Percentiles rank a stretch among this genome's conserved stretches.
Conservation (phyloP, 1,284 basidiomycete species). For the Puccinia coronata region DNA sequence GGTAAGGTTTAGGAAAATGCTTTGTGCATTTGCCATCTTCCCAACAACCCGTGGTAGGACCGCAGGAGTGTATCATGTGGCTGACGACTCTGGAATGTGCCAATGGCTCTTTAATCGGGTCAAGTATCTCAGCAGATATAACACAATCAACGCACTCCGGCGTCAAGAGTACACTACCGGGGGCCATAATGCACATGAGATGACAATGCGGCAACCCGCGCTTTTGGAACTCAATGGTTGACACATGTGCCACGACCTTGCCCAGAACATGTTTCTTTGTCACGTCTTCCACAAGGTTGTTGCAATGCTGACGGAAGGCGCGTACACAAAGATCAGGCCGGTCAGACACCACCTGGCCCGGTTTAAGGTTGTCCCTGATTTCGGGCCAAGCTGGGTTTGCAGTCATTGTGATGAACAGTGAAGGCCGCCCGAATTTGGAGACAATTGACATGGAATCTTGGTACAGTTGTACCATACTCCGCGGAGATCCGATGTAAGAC, state of each 20-base stretch:
- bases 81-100: neutral
- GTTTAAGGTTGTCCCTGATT: conserved; percentile 59
- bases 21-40: neutral
- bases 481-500: conserved; percentile 58
- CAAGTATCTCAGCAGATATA: neutral
- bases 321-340: neutral
- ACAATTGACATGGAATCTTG: conserved; percentile 60
- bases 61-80: conserved; percentile 4
- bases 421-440: conserved; percentile 55
- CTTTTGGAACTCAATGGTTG: conserved; percentile 25
- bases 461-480: conserved; percentile 59
- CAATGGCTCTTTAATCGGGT: neutral
- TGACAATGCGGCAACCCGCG: conserved; percentile 13
- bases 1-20: neutral
- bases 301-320: neutral
- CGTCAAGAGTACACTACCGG: neutral
- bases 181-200: neutral
- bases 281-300: neutral
- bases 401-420: conserved; percentile 61
- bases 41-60: neutral
- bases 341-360: neutral
- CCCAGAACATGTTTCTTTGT: neutral
- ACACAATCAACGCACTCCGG: neutral
- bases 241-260: neutral
- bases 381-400: conserved; percentile 61